These are phyloP conservation scores for Ambrosia artemisiifolia DNA, from an alignment of 129 eudicot species.

Conservation along the genomic window DNA sequence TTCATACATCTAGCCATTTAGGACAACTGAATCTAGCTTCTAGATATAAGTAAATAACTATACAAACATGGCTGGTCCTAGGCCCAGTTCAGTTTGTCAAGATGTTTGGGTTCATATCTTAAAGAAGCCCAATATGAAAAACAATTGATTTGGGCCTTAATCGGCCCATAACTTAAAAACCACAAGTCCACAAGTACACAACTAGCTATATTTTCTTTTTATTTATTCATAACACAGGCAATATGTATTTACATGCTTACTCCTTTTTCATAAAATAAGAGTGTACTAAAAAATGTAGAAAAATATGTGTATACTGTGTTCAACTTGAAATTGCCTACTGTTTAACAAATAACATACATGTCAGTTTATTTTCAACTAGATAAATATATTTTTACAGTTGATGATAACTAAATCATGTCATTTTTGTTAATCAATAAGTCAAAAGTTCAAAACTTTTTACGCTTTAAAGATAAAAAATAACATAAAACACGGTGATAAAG, in stretches of 20 bases:
- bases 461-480: background rate
- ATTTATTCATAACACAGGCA: too few relatives aligned
- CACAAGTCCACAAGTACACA: too few relatives aligned
- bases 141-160: background rate
- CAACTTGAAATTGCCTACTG: too few relatives aligned
- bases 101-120: background rate
- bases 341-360: too few relatives aligned
- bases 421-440: background rate
- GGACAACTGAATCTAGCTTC: too few relatives aligned
- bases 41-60: too few relatives aligned
- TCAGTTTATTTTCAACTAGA: background rate
- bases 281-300: too few relatives aligned
- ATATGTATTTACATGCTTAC: too few relatives aligned
- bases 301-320: too few relatives aligned
- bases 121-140: background rate
- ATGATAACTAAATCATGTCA: background rate
- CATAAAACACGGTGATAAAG: background rate
- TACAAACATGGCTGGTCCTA: background rate
- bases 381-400: background rate
- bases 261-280: too few relatives aligned
- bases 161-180: background rate
- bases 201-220: too few relatives aligned
- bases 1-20: background rate
- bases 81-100: background rate
- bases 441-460: background rate